Evolutionary conservation across 805 yeast genomes (phyloP).

Genomic region (Candida railenensis): DNA sequence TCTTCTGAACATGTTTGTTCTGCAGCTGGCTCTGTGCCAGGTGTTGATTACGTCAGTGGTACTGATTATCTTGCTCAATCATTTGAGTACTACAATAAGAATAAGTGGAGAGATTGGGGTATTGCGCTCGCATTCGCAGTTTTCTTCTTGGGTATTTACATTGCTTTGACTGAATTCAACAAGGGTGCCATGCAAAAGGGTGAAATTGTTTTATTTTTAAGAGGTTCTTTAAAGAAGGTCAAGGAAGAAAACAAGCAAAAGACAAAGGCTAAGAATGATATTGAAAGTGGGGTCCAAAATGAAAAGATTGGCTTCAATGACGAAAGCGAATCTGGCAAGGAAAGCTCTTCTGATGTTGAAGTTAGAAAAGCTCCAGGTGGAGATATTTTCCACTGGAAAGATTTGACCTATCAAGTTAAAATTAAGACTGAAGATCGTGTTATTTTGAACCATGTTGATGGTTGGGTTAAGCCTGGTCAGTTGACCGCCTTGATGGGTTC

Average conservation of each 20-base stretch:
- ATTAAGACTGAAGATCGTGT: slow-evolving; percentile 36
- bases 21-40: slow-evolving; percentile 59
- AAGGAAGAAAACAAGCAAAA: slow-evolving; percentile 18
- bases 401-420: slow-evolving; percentile 35
- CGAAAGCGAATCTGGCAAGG: slow-evolving; percentile 21
- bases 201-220: slow-evolving; percentile 32
- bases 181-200: slow-evolving; percentile 47
- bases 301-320: slow-evolving; percentile 31
- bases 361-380: slow-evolving; percentile 5
- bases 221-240: slow-evolving; percentile 28
- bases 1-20: slow-evolving; percentile 50
- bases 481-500: slow-evolving; percentile 83
- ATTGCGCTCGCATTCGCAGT: slow-evolving; percentile 53
- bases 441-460: slow-evolving; percentile 45
- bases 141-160: slow-evolving; percentile 38
- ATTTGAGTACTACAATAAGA: slow-evolving; percentile 52
- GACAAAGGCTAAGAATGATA: slow-evolving; percentile 14
- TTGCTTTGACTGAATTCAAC: slow-evolving; percentile 35
- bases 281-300: slow-evolving; percentile 16
- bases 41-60: slow-evolving; percentile 55
- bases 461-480: slow-evolving; percentile 80
- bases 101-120: slow-evolving; percentile 83
- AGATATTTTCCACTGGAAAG: slow-evolving; percentile 37
- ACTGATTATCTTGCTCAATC: slow-evolving; percentile 49
- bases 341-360: slow-evolving; percentile 8